Percentiles rank a stretch among this genome's conserved stretches.
phyloP scores from a whole-genome alignment of 495 filamentous ascomycete genomes.

The Neurospora intermedia region DNA sequence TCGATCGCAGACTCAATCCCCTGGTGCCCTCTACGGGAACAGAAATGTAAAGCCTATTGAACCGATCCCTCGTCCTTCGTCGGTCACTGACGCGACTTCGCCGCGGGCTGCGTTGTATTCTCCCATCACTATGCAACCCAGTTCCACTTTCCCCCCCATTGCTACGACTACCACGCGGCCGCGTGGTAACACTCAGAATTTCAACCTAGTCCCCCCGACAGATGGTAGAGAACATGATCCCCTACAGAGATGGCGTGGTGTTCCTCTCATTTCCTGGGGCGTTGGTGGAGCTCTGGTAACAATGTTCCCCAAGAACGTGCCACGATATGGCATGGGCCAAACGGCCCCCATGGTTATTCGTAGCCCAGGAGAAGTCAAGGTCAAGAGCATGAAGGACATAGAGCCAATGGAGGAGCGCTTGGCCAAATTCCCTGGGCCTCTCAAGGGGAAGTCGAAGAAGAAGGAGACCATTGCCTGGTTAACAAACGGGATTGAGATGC shows the following conservation, averaged over 20 bases:
- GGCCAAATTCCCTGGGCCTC: slow-evolving; percentile 77
- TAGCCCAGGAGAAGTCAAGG: slow-evolving; percentile 73
- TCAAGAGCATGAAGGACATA: slow-evolving; percentile 57
- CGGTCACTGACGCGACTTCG: slow-evolving; percentile 47
- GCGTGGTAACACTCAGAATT: slow-evolving; percentile 30
- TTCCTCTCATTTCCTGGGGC: slow-evolving; percentile 77
- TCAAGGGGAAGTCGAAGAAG: slow-evolving; percentile 85
- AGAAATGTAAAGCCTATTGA: slow-evolving; percentile 37
- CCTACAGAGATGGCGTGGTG: slow-evolving; percentile 80
- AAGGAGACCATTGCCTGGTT: slow-evolving; percentile 87
- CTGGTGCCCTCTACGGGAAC: slow-evolving; percentile 47
- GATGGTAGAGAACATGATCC: slow-evolving; percentile 75
- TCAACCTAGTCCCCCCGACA: slow-evolving; percentile 46
- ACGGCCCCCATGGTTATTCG: slow-evolving; percentile 67
- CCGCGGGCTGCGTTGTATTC: slow-evolving; percentile 27
- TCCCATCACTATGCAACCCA: slow-evolving; percentile 5
- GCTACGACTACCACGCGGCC: slow-evolving; percentile 11
- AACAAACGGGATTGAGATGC: slow-evolving; percentile 53
- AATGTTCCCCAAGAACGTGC: slow-evolving; percentile 81
- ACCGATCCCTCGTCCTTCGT: slow-evolving; percentile 56
- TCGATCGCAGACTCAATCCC: slow-evolving; percentile 81
- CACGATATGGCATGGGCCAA: slow-evolving; percentile 69
- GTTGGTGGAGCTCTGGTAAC: slow-evolving; percentile 75
- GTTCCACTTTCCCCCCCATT: slow-evolving; percentile 1
- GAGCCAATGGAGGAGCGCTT: slow-evolving; percentile 58